Evolutionary conservation across 225 moss, liverwort and hornwort species (phyloP).

Genomic region (Lunularia cruciata): DNA sequence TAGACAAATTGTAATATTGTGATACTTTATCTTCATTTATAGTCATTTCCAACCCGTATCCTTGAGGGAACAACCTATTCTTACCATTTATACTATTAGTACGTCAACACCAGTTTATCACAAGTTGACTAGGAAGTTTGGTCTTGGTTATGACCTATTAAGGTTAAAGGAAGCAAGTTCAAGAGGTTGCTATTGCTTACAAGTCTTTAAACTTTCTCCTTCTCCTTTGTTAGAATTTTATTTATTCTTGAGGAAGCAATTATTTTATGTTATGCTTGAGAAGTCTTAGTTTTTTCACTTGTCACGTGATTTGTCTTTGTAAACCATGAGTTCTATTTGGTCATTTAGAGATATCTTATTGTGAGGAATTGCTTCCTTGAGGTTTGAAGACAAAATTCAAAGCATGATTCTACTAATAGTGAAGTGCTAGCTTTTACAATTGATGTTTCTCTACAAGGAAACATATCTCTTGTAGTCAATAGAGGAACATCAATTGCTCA

Average conservation of each 20-base stretch:
- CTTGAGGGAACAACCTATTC: too few species aligned
- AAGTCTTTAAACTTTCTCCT: constrained; percentile 45
- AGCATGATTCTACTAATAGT: constrained; percentile 23
- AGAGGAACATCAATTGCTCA: constrained; percentile 44
- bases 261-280: too few species aligned
- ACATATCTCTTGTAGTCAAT: constrained; percentile 70
- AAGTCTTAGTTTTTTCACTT: too few species aligned
- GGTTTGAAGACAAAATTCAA: constrained; percentile 6
- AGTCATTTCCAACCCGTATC: too few species aligned
- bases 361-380: constrained; percentile 16
- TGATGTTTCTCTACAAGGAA: constrained; percentile 80
- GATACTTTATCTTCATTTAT: too few species aligned
- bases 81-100: too few species aligned
- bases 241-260: too few species aligned
- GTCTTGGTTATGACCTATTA: constrained; percentile 77
- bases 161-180: constrained; percentile 66
- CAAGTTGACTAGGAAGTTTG: constrained; percentile 72
- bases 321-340: neutral
- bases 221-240: neutral
- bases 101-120: too few species aligned
- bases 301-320: too few species aligned
- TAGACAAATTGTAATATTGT: too few species aligned
- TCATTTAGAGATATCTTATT: constrained; percentile 63
- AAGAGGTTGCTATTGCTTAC: constrained; percentile 75
- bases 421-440: constrained; percentile 61